These are phyloP conservation scores for Scutellaria baicalensis DNA, from an alignment of 257 asterid genomes.

Conservation along the genomic window DNA sequence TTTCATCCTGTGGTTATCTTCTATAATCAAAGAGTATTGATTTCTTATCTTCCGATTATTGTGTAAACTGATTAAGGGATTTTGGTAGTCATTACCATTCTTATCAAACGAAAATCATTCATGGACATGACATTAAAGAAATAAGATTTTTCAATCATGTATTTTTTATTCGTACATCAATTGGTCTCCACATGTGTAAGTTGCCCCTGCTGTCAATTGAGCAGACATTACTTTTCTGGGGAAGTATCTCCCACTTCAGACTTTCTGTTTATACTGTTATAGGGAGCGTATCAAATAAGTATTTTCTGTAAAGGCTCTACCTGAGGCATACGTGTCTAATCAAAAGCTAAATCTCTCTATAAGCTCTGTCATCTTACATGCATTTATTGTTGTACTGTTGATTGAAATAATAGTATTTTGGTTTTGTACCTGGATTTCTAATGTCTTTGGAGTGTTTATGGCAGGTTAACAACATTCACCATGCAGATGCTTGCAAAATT, in stretches of 20 bases:
- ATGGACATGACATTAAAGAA: not conserved
- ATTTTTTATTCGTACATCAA: not conserved
- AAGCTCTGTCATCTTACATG: not conserved
- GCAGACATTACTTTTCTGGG: not conserved
- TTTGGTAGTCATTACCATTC: not conserved
- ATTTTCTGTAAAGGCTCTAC: not conserved
- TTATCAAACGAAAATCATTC: not conserved
- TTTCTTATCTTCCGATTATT: not conserved
- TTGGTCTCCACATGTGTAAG: not conserved
- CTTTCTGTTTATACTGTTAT: not conserved
- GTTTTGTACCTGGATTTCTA: slow-evolving; percentile 10
- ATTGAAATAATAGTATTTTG: slow-evolving; percentile 2
- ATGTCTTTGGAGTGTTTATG: slow-evolving; percentile 12
- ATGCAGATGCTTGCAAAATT: slow-evolving; percentile 86
- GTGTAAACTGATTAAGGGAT: not conserved
- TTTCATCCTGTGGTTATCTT: not conserved
- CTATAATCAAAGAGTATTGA: not conserved
- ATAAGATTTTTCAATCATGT: not conserved
- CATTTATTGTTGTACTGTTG: slow-evolving; percentile 5
- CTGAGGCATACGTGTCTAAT: not conserved
- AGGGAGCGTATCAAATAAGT: not conserved
- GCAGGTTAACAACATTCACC: slow-evolving; percentile 75
- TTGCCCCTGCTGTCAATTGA: not conserved
- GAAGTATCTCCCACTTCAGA: not conserved
- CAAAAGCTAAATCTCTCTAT: not conserved